Conservation (phyloP, 1,139 yeast species). For the Trichomonascaceae sp. region DNA sequence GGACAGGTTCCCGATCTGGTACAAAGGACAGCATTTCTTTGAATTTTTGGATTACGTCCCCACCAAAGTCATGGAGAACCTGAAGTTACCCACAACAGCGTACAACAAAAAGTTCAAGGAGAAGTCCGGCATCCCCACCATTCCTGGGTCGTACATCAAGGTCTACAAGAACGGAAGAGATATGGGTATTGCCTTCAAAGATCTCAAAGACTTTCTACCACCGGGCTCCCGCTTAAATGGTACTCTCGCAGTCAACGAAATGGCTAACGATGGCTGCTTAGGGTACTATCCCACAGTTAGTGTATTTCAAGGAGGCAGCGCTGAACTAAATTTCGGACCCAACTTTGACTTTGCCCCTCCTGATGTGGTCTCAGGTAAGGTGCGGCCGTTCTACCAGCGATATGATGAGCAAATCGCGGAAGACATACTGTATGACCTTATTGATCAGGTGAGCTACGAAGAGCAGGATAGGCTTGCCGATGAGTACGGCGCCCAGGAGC, state of each 20-base stretch:
- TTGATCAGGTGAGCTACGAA: conserved; percentile 75
- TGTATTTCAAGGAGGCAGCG: conserved; percentile 69
- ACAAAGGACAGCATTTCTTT: conserved; percentile 62
- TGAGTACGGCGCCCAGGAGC: conserved; percentile 1
- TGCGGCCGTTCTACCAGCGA: conserved; percentile 44
- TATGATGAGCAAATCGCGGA: conserved; percentile 65
- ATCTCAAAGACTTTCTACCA: conserved; percentile 68
- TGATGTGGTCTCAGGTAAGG: conserved; percentile 16
- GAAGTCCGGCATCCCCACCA: conserved; percentile 13
- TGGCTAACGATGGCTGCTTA: conserved; percentile 59
- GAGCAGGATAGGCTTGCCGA: conserved; percentile 18
- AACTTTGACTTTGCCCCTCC: conserved; percentile 36
- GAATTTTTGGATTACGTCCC: conserved; percentile 80
- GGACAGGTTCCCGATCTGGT: conserved; percentile 81
- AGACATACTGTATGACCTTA: conserved; percentile 67
- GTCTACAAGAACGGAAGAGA: conserved; percentile 68
- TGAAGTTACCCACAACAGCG: conserved; percentile 41
- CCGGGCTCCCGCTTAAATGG: conserved; percentile 37
- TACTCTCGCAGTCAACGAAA: conserved; percentile 10
- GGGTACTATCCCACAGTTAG: conserved; percentile 92
- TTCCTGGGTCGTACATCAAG: conserved; percentile 46
- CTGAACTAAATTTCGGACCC: conserved; percentile 57
- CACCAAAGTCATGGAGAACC: conserved; percentile 63
- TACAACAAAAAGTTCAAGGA: conserved; percentile 14
- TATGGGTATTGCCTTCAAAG: conserved; percentile 52